Conservation (phyloP, 169 alveolate species). For the Prorocentrum cordatum region DNA sequence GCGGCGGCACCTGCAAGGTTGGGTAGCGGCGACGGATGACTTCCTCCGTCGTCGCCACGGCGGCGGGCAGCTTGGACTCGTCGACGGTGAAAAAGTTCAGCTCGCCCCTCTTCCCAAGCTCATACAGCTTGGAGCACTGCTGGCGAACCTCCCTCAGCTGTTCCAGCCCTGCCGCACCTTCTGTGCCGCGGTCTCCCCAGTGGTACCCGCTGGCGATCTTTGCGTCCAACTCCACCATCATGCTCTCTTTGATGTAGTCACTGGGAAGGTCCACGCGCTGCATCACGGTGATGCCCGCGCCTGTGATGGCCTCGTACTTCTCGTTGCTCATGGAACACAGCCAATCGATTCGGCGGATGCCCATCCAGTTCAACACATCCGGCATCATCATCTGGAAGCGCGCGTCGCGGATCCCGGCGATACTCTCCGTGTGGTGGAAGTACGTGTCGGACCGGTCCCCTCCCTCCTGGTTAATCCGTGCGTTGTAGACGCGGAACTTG, state of each 20-base stretch:
- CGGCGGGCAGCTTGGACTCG: not conserved
- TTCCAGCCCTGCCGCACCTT: too few species aligned
- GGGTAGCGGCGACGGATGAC: not conserved
- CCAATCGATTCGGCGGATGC: constrained; percentile 47
- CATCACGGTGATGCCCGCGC: constrained; percentile 68
- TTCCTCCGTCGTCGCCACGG: not conserved
- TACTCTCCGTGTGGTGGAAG: constrained; percentile 69
- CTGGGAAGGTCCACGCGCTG: constrained; percentile 68
- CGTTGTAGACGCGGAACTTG: constrained; percentile 71
- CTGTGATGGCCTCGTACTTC: constrained; percentile 67
- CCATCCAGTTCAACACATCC: constrained; percentile 70
- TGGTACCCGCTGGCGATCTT: constrained; percentile 65
- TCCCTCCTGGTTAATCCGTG: constrained; percentile 62
- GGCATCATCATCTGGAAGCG: constrained; percentile 71
- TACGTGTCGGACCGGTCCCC: constrained; percentile 64
- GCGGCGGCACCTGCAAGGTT: too few species aligned
- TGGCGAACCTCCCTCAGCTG: too few species aligned
- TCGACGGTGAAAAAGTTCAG: not conserved
- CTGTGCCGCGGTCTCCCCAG: too few species aligned
- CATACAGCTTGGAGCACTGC: not conserved
- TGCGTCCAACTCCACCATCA: constrained; percentile 63
- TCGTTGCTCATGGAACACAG: constrained; percentile 71
- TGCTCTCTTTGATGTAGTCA: constrained; percentile 65
- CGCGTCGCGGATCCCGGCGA: constrained; percentile 71
- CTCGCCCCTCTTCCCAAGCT: not conserved